A percentile compares a stretch with the other conserved stretches of the same genome.
Conservation (phyloP, 2,329 filamentous ascomycete genomes). For the Cryphonectria radicalis region DNA sequence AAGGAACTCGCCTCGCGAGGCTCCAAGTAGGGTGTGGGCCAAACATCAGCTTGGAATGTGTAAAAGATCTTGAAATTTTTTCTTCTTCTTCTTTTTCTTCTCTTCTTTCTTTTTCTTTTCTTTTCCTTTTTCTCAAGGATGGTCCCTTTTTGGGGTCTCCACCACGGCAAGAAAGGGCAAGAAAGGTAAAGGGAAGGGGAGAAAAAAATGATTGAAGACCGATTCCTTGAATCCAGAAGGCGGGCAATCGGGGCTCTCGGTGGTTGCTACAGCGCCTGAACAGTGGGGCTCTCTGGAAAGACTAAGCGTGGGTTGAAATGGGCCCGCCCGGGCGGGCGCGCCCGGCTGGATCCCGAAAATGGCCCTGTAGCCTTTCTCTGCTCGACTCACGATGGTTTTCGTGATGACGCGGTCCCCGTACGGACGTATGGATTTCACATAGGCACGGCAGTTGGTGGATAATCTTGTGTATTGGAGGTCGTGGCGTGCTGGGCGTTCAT, state of each 20-base stretch:
- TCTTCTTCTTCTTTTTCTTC: neutral
- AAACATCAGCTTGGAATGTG: neutral
- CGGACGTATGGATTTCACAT: neutral
- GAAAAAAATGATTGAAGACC: neutral
- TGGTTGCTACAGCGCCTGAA: neutral
- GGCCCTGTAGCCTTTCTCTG: neutral
- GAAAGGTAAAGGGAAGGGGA: neutral
- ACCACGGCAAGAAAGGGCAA: neutral
- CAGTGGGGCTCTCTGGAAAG: neutral
- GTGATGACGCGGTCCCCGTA: neutral
- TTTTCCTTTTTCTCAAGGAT: neutral
- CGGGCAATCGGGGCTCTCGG: neutral
- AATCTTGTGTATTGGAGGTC: neutral
- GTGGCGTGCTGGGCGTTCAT: neutral
- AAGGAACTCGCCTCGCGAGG: neutral
- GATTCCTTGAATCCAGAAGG: neutral
- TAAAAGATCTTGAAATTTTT: neutral
- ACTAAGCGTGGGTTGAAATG: neutral
- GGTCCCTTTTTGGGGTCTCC: neutral
- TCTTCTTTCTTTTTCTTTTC: neutral
- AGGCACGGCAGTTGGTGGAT: neutral
- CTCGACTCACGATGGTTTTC: neutral
- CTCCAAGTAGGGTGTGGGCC: neutral
- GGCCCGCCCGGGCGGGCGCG: too few species aligned
- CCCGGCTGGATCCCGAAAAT: neutral